Evolutionary conservation across 176 grass and related monocot genomes (phyloP), one percentile per base, ranked within the genome.

Genomic region (Aegilops bicornis): DNA sequence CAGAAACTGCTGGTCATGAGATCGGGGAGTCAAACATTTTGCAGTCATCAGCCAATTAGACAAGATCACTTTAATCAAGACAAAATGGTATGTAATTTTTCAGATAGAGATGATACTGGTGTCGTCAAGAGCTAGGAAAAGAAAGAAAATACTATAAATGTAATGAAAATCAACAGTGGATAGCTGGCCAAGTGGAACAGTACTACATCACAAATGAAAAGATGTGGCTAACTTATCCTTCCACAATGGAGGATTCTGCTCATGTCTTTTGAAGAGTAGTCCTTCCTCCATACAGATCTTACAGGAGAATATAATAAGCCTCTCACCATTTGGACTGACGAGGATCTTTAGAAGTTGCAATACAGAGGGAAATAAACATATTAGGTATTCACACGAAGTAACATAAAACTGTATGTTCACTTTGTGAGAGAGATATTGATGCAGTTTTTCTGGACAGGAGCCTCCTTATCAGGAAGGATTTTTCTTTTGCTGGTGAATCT

Each of bases 321-420:
- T 98, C 82, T 98, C 93, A 76, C 90, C 93, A n/a, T 92, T 98
- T 94, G 96, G 93, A 82, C 79, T 98, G 61, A 94, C 58, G 10
- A 86, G 93, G 58, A 64, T 94, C 76, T 86, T 92, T 74, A 92
- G 87, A 91, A 82, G 77, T 83, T 79, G 33, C 33, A 43, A 76
- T 78, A 71, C 31, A 20, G 88, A 91, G 47, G 86, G 71, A 76
- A 85, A 79, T 29, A 88, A 88, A 10, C 66, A 87, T 83, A 19
- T 74, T 64, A 91, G 82, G 88, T 86, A 50, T 92, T 88, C 93
- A 96, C 70, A 86, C 93, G 0, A 63, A 88, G 24, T 83, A 96
- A 59, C 65, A 73, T 78, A 72, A 92, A 71, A 29, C 67, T 65
- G 56, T 86, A 67, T 82, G 76, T 70, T 58, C 60, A 77, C 65